Evolutionary conservation across 1,139 yeast species (phyloP), one percentile per base, ranked within the genome.

Genomic region (Saccharomycopsis crataegensis): DNA sequence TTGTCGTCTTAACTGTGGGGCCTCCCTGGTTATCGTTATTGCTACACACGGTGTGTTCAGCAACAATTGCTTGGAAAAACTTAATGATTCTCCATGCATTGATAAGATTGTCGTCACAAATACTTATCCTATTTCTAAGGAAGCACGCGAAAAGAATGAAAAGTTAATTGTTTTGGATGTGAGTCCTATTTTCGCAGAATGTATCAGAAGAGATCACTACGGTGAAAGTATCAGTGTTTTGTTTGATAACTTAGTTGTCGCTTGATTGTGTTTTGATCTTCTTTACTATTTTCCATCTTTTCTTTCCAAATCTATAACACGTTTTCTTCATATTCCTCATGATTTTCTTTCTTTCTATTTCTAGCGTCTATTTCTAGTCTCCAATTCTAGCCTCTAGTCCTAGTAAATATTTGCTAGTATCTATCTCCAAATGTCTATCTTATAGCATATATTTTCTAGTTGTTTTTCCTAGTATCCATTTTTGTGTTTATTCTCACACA

Each of bases 1-100:
- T 14, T 57, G 72, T 44, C 58, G 71, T 51, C 87, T 83, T 56
- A 78, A 85, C 44, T 71, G 80, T 55, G 83, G 86, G 43, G 93
- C 93, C n/a, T 76, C 79, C 58, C 79, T 81, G 61, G 93, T 85
- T 43, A 77, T 84, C 58, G 88, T 91, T 2, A 82, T 86, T 58
- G 90, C 85, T 2, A 85, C 91, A 0, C 93, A 85, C 64, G 94
- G 94, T 50, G 82, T 86, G 43, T 83, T 86, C 64, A 82, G 88
- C 37, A 86, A 87, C 36, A 75, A 79, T 59, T 93, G 93, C 22
- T 75, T 82, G 53, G 79, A 79, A 52, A 83, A 77, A 64, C 71
- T 86, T 59, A 78, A 78, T 62, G 73, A 74, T 49, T 77, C 83
- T 45, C 77, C 78, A 58, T 64, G 84, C 65, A 82, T 86, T 60